These are phyloP conservation scores for Kodamaea kakaduensis DNA, from an alignment of 805 yeast species.

Conservation along the genomic window DNA sequence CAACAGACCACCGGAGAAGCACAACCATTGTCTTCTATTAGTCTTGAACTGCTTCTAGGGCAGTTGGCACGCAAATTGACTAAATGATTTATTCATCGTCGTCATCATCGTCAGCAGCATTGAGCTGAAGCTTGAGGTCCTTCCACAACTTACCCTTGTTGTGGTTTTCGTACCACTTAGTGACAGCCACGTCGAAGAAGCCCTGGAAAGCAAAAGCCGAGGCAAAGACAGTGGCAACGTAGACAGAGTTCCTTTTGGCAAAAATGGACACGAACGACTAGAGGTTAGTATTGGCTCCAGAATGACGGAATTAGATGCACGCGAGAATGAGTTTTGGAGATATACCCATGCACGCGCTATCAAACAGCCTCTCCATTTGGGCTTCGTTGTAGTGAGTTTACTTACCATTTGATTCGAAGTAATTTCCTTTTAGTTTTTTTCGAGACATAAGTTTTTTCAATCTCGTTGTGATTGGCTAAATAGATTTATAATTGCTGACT, in stretches of 20 bases:
- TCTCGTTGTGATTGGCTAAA: slow-evolving; percentile 9
- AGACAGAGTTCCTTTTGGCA: slow-evolving; percentile 82
- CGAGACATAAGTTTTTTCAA: slow-evolving; percentile 8
- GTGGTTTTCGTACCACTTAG: slow-evolving; percentile 69
- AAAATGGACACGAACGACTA: slow-evolving; percentile 20
- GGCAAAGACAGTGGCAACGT: slow-evolving; percentile 76
- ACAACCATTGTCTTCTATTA: background rate
- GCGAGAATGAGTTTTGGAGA: too few relatives aligned
- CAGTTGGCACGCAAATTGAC: too few relatives aligned
- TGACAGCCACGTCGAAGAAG: slow-evolving; percentile 63
- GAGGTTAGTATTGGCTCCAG: slow-evolving; percentile 20
- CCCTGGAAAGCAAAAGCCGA: slow-evolving; percentile 86
- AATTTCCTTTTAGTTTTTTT: slow-evolving; percentile 1
- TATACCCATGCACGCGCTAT: too few relatives aligned
- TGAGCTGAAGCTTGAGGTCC: slow-evolving; percentile 60
- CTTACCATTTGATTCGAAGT: too few relatives aligned
- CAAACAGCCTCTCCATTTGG: too few relatives aligned
- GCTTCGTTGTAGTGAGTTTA: too few relatives aligned
- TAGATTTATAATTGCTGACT: slow-evolving; percentile 1
- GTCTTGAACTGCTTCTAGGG: background rate
- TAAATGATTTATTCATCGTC: slow-evolving; percentile 37
- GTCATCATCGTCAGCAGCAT: slow-evolving; percentile 54
- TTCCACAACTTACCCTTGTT: slow-evolving; percentile 86
- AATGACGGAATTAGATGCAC: too few relatives aligned
- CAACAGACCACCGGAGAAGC: background rate